Evolutionary conservation across 352 stramenopile genomes (phyloP), one percentile per base, ranked within the genome.

Genomic region (Globisporangium nunn): DNA sequence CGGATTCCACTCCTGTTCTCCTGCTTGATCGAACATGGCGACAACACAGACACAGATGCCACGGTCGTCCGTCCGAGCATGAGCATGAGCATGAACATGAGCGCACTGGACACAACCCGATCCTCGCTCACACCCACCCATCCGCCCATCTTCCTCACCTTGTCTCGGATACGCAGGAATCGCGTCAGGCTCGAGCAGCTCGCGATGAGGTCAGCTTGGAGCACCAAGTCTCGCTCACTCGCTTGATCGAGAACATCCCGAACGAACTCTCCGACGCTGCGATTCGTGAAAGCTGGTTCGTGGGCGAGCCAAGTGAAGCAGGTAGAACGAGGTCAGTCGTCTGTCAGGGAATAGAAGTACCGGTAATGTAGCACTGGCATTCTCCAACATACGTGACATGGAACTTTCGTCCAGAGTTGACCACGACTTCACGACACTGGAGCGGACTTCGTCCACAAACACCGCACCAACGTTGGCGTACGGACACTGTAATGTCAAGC

Each of bases 381-480:
- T 18, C 14, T 30, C 41, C 12, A n/a, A 70, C 68, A 56, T 61
- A 88, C 75, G 64, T 39, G 64, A 78, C 40, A 54, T 11, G 3
- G 15, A 29, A 4, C 12, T 52, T 5, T 23, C 18, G 14, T 70
- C 55, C 11, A 60, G 50, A 1, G 62, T 67, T 31, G 61, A 62
- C 79, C 78, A 92, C 0, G 39, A 54, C 6, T 59, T 47, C 11
- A 87, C 73, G 18, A 64, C 64, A 45, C 84, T 76, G 6, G 51
- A 56, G 56, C 82, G 75, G 35, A 87, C 53, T 53, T 69, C 70
- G 67, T 93, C 82, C 6, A 93, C 54, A 15, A 93, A 50, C 17
- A 86, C 68, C 5, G 82, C 82, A 10, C 64, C 59, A 12, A 89
- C 76, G 18, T 93, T 93, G 8, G 71, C 80, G 54, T 91, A 93